Evolutionary conservation across 2,329 filamentous ascomycete genomes (phyloP), one percentile per base, ranked within the genome.

Genomic region (Fusarium nygamai): DNA sequence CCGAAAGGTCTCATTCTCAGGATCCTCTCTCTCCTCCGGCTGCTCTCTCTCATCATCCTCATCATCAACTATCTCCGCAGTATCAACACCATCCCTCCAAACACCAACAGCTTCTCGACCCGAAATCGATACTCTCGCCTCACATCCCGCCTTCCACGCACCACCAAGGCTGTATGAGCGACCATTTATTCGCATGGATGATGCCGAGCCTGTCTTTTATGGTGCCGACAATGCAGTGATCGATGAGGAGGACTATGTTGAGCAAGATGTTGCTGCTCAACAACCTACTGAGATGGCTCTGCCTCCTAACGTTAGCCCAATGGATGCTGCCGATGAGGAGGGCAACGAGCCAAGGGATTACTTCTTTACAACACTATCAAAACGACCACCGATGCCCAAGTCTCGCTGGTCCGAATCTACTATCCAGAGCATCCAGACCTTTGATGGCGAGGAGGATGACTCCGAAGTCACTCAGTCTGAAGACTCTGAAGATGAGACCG

Each of bases 331-430:
- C 54, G 70, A 74, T 53, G 67, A 78, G 48, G 74, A 78, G 44
- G 38, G 61, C 43, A 73, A 77, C 11, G 77, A 81, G 33, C 72
- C 80, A 13, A 72, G 73, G 31, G 82, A 83, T 44, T 83, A 83
- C 75, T 84, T 83, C 75, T 75, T 78, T 65, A 65, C 78, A 69
- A 76, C 78, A 38, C 67, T 81, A 44, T 61, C 78, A 47, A 73
- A 76, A 67, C 78, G 80, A 24, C 81, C 82, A 27, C 70, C 77
- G 8, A 67, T 83, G 71, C 81, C 80, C 5, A 78, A 80, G 58
- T 85, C 83, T 27, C 81, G 80, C 64, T 85, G 84, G 84, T 85
- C 84, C 44, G 84, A 84, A 61, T 85, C 84, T 13, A 85, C 84
- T 36, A 81, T 85, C 63, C 78, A 82, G 69, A 77, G 74, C 58